Base-by-base conservation (phyloP, 1,284 basidiomycete genomes). In the Cutaneotrichosporon curvatum region DNA sequence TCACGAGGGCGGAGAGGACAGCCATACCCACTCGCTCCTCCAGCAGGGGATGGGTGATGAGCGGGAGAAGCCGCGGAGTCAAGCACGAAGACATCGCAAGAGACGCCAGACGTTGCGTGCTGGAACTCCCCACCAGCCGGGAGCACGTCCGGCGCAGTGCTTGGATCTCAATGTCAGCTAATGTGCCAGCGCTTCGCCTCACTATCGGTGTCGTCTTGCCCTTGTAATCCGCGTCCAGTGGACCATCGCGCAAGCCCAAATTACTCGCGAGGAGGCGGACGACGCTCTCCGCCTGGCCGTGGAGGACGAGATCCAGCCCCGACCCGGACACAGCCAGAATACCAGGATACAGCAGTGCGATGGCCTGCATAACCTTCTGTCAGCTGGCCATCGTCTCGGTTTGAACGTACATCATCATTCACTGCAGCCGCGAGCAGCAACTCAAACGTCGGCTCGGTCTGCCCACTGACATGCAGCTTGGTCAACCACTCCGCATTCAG, bases 381-480 rank as follows among this genome's bases (percentile, higher is more conserved):
- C 32, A 34, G 8, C 32, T 9, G 14, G 9, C 16, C 32, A 14
- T 6, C 11, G 15, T 9, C 7, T 9, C 25, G 8, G 8, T 28
- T 28, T n/a, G 9, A 34, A n/a, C 32, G 14, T 16, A 34, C 38
- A 49, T 63, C 61, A 34, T 59, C 62, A 12, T 48, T 51, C 1
- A 45, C 50, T 11, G 52, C 35, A 5, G 55, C 58, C 3, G 28
- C 32, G 11, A 44, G 30, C 15, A 63, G 51, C 19, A 45, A 51
- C 19, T 54, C 47, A 53, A 63, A 70, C 9, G 68, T 50, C 10
- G 40, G 45, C 32, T 68, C 70, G 0, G 57, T 57, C 43, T 70
- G 61, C 14, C 64, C 68, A 33, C 67, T 68, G 5, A 65, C 47
- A 19, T 58, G 54, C 40, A 70, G 51, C 43, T 61, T 68, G 0